Evolutionary conservation across 306 rosid genomes (phyloP), one percentile per base, ranked within the genome.

Genomic region (Cucurbita argyrosperma): DNA sequence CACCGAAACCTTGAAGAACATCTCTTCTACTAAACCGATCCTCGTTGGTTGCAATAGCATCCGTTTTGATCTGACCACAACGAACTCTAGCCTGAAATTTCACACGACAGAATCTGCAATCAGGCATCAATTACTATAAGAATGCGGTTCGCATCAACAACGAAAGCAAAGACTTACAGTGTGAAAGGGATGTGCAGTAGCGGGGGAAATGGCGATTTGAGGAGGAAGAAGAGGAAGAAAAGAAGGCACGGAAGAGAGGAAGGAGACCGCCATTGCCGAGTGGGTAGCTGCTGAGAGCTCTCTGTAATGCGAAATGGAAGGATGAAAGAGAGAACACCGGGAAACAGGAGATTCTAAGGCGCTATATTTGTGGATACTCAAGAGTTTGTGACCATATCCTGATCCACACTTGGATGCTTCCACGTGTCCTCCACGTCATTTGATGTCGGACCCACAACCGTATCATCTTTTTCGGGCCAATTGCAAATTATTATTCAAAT

Each of bases 1-100:
- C 83, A 0, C 97, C 96, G 19, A 84, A 30, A 78, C 86, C 83
- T 82, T 86, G 84, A 78, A 94, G 92, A 70, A 91, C 69, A 81
- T 78, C 82, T 76, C 85, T 81, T 10, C 88, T 76, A 8, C 75
- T 74, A 73, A 89, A 79, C 40, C 77, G 80, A 26, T 61, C 79
- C 73, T 83, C 88, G 76, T 61, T 74, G 81, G 5, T 57, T 73
- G 72, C 76, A 76, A 7, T 61, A 74, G 72, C 80, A 76, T 71
- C 81, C 52, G 51, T 74, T 77, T 74, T 83, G 67, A 81, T 63
- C 76, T 82, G 88, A 68, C 50, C 72, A 72, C 97, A 88, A 74
- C 83, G 85, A 82, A 88, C 53, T 73, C 81, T 19, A 40, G 79
- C 91, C 99, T 91, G 76, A 54, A 49, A 69, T 11, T 65, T 15